Evolutionary conservation across 2,329 filamentous ascomycete genomes (phyloP), one percentile per base, ranked within the genome.

Genomic region (Verticillium klebahnii): DNA sequence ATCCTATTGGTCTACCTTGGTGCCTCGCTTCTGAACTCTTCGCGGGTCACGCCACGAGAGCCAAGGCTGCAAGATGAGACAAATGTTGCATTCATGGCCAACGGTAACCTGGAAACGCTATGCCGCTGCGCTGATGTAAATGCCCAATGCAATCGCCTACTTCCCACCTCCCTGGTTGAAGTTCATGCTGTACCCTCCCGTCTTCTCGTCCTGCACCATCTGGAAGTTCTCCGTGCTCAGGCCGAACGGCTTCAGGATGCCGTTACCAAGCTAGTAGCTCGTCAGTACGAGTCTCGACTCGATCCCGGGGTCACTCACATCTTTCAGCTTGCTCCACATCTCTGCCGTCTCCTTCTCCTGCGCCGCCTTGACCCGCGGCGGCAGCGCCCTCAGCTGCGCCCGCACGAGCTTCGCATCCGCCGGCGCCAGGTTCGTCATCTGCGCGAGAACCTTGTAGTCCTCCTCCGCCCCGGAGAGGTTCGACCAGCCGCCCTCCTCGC

Each of bases 251-350:
- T 91, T 96, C 58, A 99, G 74, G 17, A 99, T 86, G 1, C 93
- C 92, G 72, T 99, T 97, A 0, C 95, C 95, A 63, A 99, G 79
- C 76, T 91, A 63, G 3, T 57, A 65, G 40, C 57, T 7, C 11
- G n/a, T 50, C 19, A 50, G 45, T 14, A 23, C 19, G 3, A 6
- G 3, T 9, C 19, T 29, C 17, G 17, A 4, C 31, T 19, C 56
- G 5, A 1, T 6, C 3, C 14, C 36, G 29, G 1, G 19, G 23
- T 19, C 58, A 80, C 84, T 78, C 67, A 87, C 85, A 68, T 89
- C 88, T 73, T 96, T 97, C 69, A 99, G 77, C 78, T 98, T 97
- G 19, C 90, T 91, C 93, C 97, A 96, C 93, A 98, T 97, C 77
- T 99, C 94, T 2, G 85, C 89, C 85, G 95, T 92, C 76, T 99